A percentile compares a stretch with the other conserved stretches of the same genome.
phyloP scores from a whole-genome alignment of 768 basidiomycete species.

The Paxillus rubicundulus region DNA sequence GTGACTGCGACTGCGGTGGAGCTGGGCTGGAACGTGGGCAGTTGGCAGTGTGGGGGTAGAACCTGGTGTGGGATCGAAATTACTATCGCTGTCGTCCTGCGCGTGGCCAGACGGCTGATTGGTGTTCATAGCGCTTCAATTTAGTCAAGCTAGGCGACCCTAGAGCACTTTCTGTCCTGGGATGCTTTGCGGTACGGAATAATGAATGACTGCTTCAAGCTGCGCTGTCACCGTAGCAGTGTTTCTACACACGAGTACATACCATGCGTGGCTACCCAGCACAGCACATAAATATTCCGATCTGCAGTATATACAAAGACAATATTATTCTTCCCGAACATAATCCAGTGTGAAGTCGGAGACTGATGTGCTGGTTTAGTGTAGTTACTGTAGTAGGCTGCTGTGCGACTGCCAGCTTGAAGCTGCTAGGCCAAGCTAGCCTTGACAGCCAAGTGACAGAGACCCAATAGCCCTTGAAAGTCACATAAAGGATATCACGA shows the following conservation, averaged over 20 bases:
- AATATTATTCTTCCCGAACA: neutral
- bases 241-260: neutral
- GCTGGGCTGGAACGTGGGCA: conserved; percentile 27
- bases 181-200: neutral
- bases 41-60: conserved; percentile 42
- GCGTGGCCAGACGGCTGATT: conserved; percentile 16
- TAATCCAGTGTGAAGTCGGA: too few species aligned
- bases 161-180: neutral
- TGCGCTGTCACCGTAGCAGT: too few species aligned
- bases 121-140: conserved; percentile 10
- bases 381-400: too few species aligned
- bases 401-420: too few species aligned
- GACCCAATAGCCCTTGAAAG: too few species aligned
- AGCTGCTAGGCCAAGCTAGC: too few species aligned
- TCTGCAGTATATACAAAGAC: neutral
- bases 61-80: conserved; percentile 30
- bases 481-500: neutral
- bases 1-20: conserved; percentile 47
- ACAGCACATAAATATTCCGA: neutral
- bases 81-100: conserved; percentile 35
- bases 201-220: too few species aligned
- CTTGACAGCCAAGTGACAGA: too few species aligned
- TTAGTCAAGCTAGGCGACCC: neutral
- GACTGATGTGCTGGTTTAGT: too few species aligned
- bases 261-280: too few species aligned